A percentile compares a stretch with the other conserved stretches of the same genome.
phyloP scores from a whole-genome alignment of 345 rosid species.

The Brassica incana region DNA sequence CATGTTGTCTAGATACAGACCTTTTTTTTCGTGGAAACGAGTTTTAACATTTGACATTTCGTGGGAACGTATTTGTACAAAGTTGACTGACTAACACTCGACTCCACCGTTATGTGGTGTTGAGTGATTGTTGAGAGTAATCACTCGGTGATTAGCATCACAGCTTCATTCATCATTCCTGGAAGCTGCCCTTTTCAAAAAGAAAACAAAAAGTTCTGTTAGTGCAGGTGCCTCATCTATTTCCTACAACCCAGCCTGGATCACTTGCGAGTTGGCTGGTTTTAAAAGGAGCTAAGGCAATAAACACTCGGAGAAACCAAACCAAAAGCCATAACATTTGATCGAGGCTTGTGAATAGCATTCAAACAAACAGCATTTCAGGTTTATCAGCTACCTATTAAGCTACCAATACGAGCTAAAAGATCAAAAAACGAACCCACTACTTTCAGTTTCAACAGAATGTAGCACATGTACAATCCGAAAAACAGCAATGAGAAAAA shows the following conservation, averaged over 20 bases:
- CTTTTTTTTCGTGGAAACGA: conserved; percentile 3
- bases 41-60: conserved; percentile 27
- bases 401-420: neutral
- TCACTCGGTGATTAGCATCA: conserved; percentile 37
- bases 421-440: neutral
- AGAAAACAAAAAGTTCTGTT: conserved; percentile 5
- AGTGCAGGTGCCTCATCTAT: neutral
- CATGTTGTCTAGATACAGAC: neutral
- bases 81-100: conserved; percentile 20
- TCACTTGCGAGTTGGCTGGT: neutral
- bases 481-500: too few species aligned
- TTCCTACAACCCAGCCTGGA: neutral
- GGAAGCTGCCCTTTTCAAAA: conserved; percentile 9
- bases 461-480: neutral
- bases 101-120: neutral
- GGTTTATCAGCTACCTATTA: conserved; percentile 1
- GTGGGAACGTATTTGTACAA: conserved; percentile 28
- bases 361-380: neutral
- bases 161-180: conserved; percentile 33
- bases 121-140: neutral
- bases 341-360: neutral
- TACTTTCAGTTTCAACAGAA: neutral
- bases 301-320: neutral
- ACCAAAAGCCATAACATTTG: neutral
- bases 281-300: neutral